Conservation (phyloP, 106 monocot species). For the Phalaenopsis equestris region DNA sequence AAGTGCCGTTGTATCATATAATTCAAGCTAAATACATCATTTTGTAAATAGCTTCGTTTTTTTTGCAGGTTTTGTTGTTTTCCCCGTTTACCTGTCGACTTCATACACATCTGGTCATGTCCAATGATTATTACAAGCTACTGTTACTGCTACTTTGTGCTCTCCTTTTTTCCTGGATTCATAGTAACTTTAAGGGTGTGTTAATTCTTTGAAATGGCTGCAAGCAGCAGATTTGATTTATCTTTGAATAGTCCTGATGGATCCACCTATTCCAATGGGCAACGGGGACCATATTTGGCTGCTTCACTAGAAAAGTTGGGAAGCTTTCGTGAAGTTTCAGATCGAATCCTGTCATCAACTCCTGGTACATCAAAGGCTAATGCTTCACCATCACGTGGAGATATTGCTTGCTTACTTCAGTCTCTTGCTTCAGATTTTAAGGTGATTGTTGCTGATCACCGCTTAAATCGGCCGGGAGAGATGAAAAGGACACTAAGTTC, state of each 20-base stretch:
- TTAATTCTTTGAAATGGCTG: slow-evolving; percentile 21
- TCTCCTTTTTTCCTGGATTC: neutral
- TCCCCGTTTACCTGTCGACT: neutral
- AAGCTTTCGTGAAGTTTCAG: slow-evolving; percentile 42
- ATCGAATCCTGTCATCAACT: slow-evolving; percentile 18
- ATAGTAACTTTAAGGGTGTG: neutral
- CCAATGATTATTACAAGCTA: slow-evolving; percentile 5
- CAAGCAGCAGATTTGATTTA: slow-evolving; percentile 38
- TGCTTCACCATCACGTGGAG: slow-evolving; percentile 19
- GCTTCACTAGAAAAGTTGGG: slow-evolving; percentile 34
- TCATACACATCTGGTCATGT: neutral
- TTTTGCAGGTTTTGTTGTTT: neutral
- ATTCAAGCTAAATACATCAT: too few species aligned
- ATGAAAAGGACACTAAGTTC: slow-evolving; percentile 29
- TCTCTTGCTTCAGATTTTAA: slow-evolving; percentile 37
- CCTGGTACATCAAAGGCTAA: slow-evolving; percentile 21
- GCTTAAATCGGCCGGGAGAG: slow-evolving; percentile 24
- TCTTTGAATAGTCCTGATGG: slow-evolving; percentile 45
- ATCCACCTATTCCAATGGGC: slow-evolving; percentile 17
- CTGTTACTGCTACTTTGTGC: neutral
- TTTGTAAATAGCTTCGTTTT: neutral
- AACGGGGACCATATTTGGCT: slow-evolving; percentile 22
- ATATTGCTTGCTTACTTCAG: slow-evolving; percentile 23
- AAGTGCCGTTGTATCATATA: neutral
- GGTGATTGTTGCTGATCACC: slow-evolving; percentile 20